These are phyloP conservation scores for Luffa aegyptiaca DNA, from an alignment of 306 rosid species.

Conservation along the genomic window DNA sequence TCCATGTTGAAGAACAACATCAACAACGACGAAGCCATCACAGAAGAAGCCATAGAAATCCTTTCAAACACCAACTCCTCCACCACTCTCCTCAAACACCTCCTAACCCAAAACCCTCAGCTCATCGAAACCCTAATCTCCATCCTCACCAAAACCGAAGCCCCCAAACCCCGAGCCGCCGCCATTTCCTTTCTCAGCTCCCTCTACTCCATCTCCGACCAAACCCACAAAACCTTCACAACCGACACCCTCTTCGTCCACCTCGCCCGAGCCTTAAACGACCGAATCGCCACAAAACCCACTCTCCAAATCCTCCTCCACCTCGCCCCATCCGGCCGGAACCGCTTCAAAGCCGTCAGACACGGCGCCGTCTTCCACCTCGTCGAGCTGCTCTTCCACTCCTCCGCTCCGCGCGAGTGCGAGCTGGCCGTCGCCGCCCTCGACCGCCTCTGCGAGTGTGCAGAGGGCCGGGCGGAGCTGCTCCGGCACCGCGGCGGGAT, in stretches of 20 bases:
- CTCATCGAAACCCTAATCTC: conserved; percentile 35
- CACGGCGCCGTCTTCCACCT: conserved; percentile 30
- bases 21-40: conserved; percentile 21
- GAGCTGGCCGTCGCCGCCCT: conserved; percentile 41
- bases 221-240: conserved; percentile 28
- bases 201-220: conserved; percentile 37
- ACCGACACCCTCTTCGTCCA: conserved; percentile 24
- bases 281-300: conserved; percentile 46
- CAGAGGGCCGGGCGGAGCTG: conserved; percentile 69
- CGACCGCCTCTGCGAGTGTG: conserved; percentile 66
- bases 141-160: not conserved
- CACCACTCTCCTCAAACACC: conserved; percentile 15
- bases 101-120: conserved; percentile 21
- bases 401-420: conserved; percentile 22
- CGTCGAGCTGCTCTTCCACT: conserved; percentile 34
- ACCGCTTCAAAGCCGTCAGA: conserved; percentile 59
- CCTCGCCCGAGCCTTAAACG: conserved; percentile 24
- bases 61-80: conserved; percentile 33
- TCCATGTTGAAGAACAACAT: conserved; percentile 29
- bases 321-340: conserved; percentile 68
- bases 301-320: conserved; percentile 50
- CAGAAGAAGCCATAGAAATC: conserved; percentile 28
- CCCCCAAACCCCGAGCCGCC: conserved; percentile 42
- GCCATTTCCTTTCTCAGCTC: conserved; percentile 44
- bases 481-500: conserved; percentile 53